Conservation (phyloP, 306 rosid species). For the Morella rubra region DNA sequence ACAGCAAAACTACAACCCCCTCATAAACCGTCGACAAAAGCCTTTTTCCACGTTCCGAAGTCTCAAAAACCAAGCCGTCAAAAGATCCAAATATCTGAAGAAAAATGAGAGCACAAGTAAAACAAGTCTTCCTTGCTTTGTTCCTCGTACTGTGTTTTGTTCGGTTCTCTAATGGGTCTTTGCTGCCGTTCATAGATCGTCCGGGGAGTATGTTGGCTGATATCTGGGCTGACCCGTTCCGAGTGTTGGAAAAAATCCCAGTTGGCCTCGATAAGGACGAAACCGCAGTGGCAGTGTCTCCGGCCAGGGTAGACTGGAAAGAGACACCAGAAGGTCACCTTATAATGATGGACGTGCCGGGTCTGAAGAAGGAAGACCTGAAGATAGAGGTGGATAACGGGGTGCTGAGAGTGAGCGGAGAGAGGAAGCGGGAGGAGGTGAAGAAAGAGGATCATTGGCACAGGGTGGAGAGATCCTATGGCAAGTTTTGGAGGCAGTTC, state of each 20-base stretch:
- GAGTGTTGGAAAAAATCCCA: conserved; percentile 55
- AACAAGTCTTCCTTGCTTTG: conserved; percentile 8
- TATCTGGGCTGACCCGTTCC: conserved; percentile 50
- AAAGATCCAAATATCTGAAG: background rate
- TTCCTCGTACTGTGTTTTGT: conserved; percentile 28
- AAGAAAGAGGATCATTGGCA: conserved; percentile 65
- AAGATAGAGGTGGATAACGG: conserved; percentile 64
- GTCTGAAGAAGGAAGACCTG: conserved; percentile 51
- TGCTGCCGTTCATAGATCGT: conserved; percentile 51
- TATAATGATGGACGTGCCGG: conserved; percentile 68
- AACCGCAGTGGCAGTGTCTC: conserved; percentile 28
- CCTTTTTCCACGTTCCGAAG: background rate
- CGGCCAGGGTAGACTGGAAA: conserved; percentile 66
- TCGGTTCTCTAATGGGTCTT: conserved; percentile 39
- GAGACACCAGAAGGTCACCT: conserved; percentile 61
- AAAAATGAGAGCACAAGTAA: conserved; percentile 34
- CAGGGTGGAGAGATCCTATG: conserved; percentile 55
- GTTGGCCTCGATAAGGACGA: conserved; percentile 44
- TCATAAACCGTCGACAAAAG: background rate
- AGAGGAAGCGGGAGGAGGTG: conserved; percentile 55
- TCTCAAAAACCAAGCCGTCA: background rate
- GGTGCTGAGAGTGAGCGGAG: conserved; percentile 64
- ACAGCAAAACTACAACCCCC: background rate
- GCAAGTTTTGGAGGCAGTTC: conserved; percentile 72
- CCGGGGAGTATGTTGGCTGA: conserved; percentile 37